Evolutionary conservation across 1,139 yeast species (phyloP).

Genomic region (Protomyces macrosporus): DNA sequence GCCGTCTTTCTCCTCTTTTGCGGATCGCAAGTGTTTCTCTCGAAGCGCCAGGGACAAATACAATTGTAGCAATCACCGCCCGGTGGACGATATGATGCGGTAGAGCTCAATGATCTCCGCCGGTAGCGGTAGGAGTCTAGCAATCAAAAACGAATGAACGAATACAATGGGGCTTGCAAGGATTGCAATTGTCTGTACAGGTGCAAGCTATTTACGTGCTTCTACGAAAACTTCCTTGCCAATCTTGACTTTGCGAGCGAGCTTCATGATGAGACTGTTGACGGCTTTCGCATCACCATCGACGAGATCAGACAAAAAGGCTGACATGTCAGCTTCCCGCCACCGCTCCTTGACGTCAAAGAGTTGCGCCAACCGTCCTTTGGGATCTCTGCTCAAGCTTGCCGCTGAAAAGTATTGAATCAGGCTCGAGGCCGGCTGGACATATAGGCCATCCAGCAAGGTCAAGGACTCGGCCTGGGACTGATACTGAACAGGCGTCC

Average conservation of each 20-base stretch:
- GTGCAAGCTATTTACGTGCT: background rate
- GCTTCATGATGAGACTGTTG: slow-evolving; percentile 16
- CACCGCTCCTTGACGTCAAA: slow-evolving; percentile 13
- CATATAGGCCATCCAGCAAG: background rate
- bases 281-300: slow-evolving; percentile 9
- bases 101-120: background rate
- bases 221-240: slow-evolving; percentile 20
- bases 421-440: slow-evolving; percentile 15
- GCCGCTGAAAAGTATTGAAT: slow-evolving; percentile 6
- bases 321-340: slow-evolving; percentile 8
- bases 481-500: slow-evolving; percentile 1
- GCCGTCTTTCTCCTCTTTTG: slow-evolving; percentile 24
- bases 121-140: background rate
- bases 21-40: slow-evolving; percentile 14
- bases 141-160: background rate
- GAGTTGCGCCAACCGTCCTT: slow-evolving; percentile 6
- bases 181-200: too few relatives aligned
- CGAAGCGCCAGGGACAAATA: slow-evolving; percentile 12
- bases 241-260: slow-evolving; percentile 17
- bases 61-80: slow-evolving; percentile 22
- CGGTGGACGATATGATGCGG: slow-evolving; percentile 3
- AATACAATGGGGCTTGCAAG: too few relatives aligned
- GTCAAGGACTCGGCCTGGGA: background rate
- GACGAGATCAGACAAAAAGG: slow-evolving; percentile 1
- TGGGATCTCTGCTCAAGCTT: background rate